Evolutionary conservation across 805 yeast genomes (phyloP).

Genomic region (Ogataea paraovalis): DNA sequence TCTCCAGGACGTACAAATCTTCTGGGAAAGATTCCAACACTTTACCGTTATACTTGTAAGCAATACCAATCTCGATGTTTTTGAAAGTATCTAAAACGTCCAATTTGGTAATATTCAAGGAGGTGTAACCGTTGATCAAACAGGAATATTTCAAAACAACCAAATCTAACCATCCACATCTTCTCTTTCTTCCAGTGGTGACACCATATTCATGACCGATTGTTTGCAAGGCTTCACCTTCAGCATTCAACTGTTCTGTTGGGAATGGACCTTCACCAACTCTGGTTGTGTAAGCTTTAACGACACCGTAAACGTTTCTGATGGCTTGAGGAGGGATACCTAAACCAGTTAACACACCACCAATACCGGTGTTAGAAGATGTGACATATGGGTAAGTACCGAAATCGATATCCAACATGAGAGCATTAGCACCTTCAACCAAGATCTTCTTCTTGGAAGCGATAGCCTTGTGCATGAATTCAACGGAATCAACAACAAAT

Average conservation of each 20-base stretch:
- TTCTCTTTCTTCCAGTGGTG: conserved; percentile 97
- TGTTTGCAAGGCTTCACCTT: conserved; percentile 81
- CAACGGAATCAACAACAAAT: conserved; percentile 89
- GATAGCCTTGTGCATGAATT: conserved; percentile 76
- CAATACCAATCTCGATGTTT: conserved; percentile 84
- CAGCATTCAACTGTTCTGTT: conserved; percentile 86
- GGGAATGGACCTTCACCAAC: conserved; percentile 99
- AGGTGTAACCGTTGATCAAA: conserved; percentile 90
- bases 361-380: conserved; percentile 92
- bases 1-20: conserved; percentile 74
- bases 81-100: conserved; percentile 90
- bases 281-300: conserved; percentile 96
- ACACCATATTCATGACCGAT: conserved; percentile 98
- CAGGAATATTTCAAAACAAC: conserved; percentile 92
- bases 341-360: conserved; percentile 96
- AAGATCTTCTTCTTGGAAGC: conserved; percentile 76
- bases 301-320: conserved; percentile 86
- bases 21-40: conserved; percentile 82
- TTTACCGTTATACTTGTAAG: conserved; percentile 78
- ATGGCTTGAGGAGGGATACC: conserved; percentile 92
- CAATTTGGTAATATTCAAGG: conserved; percentile 89
- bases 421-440: conserved; percentile 97
- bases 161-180: conserved; percentile 98
- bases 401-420: conserved; percentile 95
- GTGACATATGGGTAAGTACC: conserved; percentile 99